Base-by-base conservation (phyloP, 2,329 filamentous ascomycete species). In the Thermoascus crustaceus region DNA sequence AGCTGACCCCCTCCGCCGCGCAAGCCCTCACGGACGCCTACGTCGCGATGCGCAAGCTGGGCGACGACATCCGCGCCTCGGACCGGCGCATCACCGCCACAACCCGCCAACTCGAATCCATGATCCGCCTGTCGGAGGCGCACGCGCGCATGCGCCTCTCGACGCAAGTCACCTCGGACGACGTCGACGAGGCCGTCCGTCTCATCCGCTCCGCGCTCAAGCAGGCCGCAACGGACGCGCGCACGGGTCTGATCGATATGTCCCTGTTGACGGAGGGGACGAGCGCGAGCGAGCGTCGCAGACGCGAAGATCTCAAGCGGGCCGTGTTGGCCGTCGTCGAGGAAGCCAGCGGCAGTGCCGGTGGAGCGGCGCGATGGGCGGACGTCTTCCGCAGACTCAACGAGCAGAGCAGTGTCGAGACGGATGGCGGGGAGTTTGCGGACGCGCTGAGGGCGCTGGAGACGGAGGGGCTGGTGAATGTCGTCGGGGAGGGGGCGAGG, bases 11-110 rank as follows among this genome's bases (percentile, higher is more conserved):
- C 18, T 79, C 81, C 29, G 91, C 91, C 2, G 83, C 82, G n/a
- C 71, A 80, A 43, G 86, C 88, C 33, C 79, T 98, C 3, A 82
- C 93, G 2, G 75, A 84, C 26, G 77, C 86, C 19, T 98, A 98
- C 56, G 84, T 96, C 30, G 83, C 82, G 41, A 95, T 98, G 86
- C 87, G 91, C 46, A 85, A 88, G 54, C 78, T 98, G 0, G 91
- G 91, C 30, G 82, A 87, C 48, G 83, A 88, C 50, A 81, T 89
- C 22, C 85, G 89, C 32, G 75, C 87, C 2, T 77, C 85, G 3
- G 93, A 98, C 63, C 89, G 93, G 61, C 85, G 91, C 47, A 98
- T 98, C 66, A 98, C 91, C 0, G 91, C 91, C 25, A 98, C 91
- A 3, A 98, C 93, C 0, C 78, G 91, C 56, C 91, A 98, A 64